Evolutionary conservation across 148 eudicot species (phyloP), one percentile per base, ranked within the genome.

Genomic region (Simmondsia chinensis): DNA sequence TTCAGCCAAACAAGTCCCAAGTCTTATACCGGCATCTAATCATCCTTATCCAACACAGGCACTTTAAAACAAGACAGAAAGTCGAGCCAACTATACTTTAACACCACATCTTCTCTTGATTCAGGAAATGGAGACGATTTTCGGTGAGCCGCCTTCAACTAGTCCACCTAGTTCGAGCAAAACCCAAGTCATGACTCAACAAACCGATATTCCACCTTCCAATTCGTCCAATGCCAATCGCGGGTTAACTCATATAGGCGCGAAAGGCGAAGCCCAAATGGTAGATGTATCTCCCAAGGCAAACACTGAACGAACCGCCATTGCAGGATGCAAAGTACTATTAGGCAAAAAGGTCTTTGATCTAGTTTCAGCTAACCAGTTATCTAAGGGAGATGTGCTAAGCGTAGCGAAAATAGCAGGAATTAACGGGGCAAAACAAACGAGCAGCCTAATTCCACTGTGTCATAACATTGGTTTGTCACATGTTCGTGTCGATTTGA

Each of bases 381-480:
- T 93, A 46, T 77, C 72, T 18, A 93, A 86, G 51, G 99, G 89
- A 48, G 94, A 82, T 61, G 95, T 77, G 14, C 86, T 91, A 17
- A 65, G 70, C 52, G 99, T 82, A 21, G 99, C 99, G 6, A 85
- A 73, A 52, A 68, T 91, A 20, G 99, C 95, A 15, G 99, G 95
- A 43, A 64, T 91, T 9, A 56, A 42, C 1, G 99, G 89, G 33
- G 99, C 94, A 17, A 91, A 91, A 59, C 89, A 79, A 14, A 77
- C 99, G 2, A 69, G 89, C 69, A 77, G 65, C 52, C 83, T 91
- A 39, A 86, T 91, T 62, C 99, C 99, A 1, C 62, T 91, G 18
- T 91, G 95, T 67, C 99, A 91, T 61, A 79, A 79, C 66, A 86
- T 91, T 22, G 60, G 37, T 41, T 63, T 91, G 54, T 71, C 76